Percentiles rank a stretch among this genome's conserved stretches.
Conservation (phyloP, 257 asterid species). For the Mitragyna speciosa region DNA sequence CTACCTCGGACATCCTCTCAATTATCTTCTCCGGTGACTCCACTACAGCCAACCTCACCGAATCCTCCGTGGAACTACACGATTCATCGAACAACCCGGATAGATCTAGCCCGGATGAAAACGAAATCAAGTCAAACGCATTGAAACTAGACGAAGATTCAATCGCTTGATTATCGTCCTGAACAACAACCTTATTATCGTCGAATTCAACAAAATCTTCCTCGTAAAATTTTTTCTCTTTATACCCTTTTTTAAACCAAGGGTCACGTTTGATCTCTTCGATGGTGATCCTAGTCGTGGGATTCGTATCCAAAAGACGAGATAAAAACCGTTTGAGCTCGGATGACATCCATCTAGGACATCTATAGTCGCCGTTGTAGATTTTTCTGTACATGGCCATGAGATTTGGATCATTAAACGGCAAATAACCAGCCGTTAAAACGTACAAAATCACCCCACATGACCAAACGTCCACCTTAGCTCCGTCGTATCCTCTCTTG, state of each 20-base stretch:
- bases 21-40: constrained; percentile 54
- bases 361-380: constrained; percentile 78
- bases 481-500: constrained; percentile 82
- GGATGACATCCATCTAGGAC: constrained; percentile 84
- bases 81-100: constrained; percentile 54
- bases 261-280: constrained; percentile 68
- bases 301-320: constrained; percentile 70
- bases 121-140: constrained; percentile 80
- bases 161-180: constrained; percentile 39
- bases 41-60: constrained; percentile 52
- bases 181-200: constrained; percentile 9
- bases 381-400: constrained; percentile 52
- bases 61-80: constrained; percentile 34
- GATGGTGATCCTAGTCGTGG: constrained; percentile 60
- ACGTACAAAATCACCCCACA: constrained; percentile 46
- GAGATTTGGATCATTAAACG: constrained; percentile 58
- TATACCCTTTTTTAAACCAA: constrained; percentile 76
- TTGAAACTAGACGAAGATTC: constrained; percentile 33
- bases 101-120: constrained; percentile 72
- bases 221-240: constrained; percentile 23
- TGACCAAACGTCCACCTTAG: constrained; percentile 82
- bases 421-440: constrained; percentile 57
- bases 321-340: constrained; percentile 65
- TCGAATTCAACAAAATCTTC: constrained; percentile 23
- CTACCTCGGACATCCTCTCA: constrained; percentile 52